Conservation (phyloP, 2,329 filamentous ascomycete genomes). For the Colletotrichum kahawae region DNA sequence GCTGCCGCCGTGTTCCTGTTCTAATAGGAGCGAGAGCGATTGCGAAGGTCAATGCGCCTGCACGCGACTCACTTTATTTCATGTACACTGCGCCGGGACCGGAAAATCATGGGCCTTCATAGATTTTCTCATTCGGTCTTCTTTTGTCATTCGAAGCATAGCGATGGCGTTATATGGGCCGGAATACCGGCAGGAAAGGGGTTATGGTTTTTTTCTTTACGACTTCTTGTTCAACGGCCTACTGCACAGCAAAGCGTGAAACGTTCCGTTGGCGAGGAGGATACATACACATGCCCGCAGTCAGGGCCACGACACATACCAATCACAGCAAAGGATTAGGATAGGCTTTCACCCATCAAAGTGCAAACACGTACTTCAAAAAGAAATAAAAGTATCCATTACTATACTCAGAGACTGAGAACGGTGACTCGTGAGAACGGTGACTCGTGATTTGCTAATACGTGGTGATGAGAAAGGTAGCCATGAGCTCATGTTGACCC, state of each 20-base stretch:
- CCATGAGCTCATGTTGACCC: not conserved
- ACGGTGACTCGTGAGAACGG: not conserved
- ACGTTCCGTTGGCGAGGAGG: not conserved
- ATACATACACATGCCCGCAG: not conserved
- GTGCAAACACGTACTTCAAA: not conserved
- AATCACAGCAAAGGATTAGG: not conserved
- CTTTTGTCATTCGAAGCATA: slow-evolving; percentile 25
- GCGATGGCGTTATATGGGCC: slow-evolving; percentile 30
- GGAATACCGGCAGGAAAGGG: not conserved
- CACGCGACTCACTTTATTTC: not conserved
- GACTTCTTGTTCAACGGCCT: not conserved
- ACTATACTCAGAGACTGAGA: not conserved
- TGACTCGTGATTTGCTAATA: not conserved
- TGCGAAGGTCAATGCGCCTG: not conserved
- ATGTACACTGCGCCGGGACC: not conserved
- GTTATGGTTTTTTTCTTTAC: not conserved
- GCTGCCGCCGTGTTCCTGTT: slow-evolving; percentile 44
- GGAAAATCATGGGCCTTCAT: not conserved
- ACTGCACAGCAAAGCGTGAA: not conserved
- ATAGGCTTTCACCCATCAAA: not conserved
- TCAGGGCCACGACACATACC: not conserved
- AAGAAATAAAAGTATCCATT: not conserved
- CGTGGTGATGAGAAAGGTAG: not conserved
- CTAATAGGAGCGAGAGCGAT: slow-evolving; percentile 21
- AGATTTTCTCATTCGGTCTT: not conserved